Evolutionary conservation across 2,329 filamentous ascomycete genomes (phyloP), one percentile per base, ranked within the genome.

Genomic region (Xylariaceae sp.): DNA sequence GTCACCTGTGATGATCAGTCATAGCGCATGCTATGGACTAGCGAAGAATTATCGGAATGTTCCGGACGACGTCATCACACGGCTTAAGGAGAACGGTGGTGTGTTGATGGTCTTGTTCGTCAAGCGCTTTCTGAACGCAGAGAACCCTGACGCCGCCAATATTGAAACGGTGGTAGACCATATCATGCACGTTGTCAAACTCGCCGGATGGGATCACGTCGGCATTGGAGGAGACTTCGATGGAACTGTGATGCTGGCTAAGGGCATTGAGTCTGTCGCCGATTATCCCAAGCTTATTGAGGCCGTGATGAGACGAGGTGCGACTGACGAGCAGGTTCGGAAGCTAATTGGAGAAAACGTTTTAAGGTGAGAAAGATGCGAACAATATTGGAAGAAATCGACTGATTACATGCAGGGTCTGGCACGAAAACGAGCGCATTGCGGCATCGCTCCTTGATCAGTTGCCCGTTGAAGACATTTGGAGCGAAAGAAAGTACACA

Each of bases 1-100:
- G 41, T 82, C 84, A 1, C 85, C 85, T 0, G 81, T 86, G 0
- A 85, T 88, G 27, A 88, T 87, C 75, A 84, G 80, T 46, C 86
- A 88, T 64, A 85, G 81, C 47, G 83, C 80, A 2, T 81, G 80
- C 2, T 79, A 84, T 60, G 73, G 78, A 0, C 62, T 87, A 7
- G 86, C 82, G 58, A 81, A 81, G 2, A 83, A 87, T 67, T 82
- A 82, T 2, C 77, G 86, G 9, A 88, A 89, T 58, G 85, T 87
- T 20, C 56, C 48, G 13, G 56, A 59, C 29, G 57, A 60, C 13
- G 49, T 63, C 11, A 44, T 67, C 27, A 50, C 40, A 16, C 53
- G 52, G 11, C 56, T 64, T 11, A 54, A 52, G 15, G 60, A 62
- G 30, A 62, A 65, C 37, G 61, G 58, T 33, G 47, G 53, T 18